Conservation (phyloP, 768 basidiomycete species). For the Lactifluus pinguis region DNA sequence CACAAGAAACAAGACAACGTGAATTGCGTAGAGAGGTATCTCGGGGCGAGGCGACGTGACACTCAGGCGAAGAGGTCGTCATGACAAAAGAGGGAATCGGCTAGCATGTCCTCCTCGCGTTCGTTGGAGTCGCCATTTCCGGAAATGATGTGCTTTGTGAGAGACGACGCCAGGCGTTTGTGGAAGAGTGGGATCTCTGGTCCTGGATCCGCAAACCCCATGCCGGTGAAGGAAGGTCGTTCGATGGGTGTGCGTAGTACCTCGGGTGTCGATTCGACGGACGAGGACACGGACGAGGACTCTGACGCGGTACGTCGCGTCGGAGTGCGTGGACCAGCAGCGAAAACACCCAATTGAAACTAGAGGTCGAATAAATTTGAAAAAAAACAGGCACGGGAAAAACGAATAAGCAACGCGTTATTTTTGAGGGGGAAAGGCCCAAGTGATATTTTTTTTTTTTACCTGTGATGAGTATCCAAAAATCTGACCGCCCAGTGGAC, state of each 20-base stretch:
- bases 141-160: background rate
- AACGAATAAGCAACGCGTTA: background rate
- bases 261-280: slow-evolving; percentile 18
- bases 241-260: slow-evolving; percentile 17
- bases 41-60: background rate
- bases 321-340: slow-evolving; percentile 26
- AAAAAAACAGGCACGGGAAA: background rate
- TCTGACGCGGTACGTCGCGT: slow-evolving; percentile 19
- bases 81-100: slow-evolving; percentile 11
- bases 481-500: slow-evolving; percentile 22
- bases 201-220: slow-evolving; percentile 19
- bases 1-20: slow-evolving; percentile 1
- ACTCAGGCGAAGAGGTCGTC: slow-evolving; percentile 20
- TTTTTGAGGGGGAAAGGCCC: background rate
- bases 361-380: background rate
- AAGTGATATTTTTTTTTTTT: background rate
- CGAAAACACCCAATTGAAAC: background rate
- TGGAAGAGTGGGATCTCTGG: slow-evolving; percentile 7
- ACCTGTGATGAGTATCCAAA: slow-evolving; percentile 24
- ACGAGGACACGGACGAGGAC: slow-evolving; percentile 6
- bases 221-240: slow-evolving; percentile 11
- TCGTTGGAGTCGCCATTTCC: background rate
- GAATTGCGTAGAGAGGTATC: slow-evolving; percentile 7
- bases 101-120: background rate
- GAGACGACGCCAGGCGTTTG: slow-evolving; percentile 8